Evolutionary conservation across 2,329 filamentous ascomycete species (phyloP).

Genomic region (Aspergillus novofumigatus): DNA sequence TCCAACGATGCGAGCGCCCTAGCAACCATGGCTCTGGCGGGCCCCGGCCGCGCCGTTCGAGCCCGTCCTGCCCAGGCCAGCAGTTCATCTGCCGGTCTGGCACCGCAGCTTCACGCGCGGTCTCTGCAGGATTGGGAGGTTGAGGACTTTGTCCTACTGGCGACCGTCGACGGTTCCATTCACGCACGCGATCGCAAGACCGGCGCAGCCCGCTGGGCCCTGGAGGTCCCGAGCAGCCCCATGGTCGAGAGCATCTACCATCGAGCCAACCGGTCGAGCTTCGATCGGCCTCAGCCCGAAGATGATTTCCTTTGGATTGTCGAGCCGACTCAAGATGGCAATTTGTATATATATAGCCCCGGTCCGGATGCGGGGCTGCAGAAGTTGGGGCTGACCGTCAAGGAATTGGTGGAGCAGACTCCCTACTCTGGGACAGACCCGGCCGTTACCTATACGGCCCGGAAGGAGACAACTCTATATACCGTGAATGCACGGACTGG

Average conservation of each 20-base stretch:
- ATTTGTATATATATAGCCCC: constrained; percentile 80
- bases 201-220: constrained; percentile 78
- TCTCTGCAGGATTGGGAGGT: constrained; percentile 99
- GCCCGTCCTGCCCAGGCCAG: constrained; percentile 76
- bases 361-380: constrained; percentile 48
- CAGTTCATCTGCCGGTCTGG: constrained; percentile 60
- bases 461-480: constrained; percentile 85
- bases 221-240: constrained; percentile 71
- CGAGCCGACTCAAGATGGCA: constrained; percentile 82
- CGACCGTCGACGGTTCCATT: constrained; percentile 97
- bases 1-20: constrained; percentile 81
- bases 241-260: constrained; percentile 89
- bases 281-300: constrained; percentile 56
- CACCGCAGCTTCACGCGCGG: constrained; percentile 89
- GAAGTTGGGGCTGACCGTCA: constrained; percentile 52
- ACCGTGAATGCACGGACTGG: constrained; percentile 86
- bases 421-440: constrained; percentile 72
- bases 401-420: constrained; percentile 78
- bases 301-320: constrained; percentile 94
- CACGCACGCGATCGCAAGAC: constrained; percentile 86
- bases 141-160: constrained; percentile 99
- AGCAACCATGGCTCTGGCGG: constrained; percentile 94
- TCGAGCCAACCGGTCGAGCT: constrained; percentile 62
- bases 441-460: constrained; percentile 80
- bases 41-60: constrained; percentile 72